Evolutionary conservation across 306 rosid genomes (phyloP).

Genomic region (Cucurbita moschata): DNA sequence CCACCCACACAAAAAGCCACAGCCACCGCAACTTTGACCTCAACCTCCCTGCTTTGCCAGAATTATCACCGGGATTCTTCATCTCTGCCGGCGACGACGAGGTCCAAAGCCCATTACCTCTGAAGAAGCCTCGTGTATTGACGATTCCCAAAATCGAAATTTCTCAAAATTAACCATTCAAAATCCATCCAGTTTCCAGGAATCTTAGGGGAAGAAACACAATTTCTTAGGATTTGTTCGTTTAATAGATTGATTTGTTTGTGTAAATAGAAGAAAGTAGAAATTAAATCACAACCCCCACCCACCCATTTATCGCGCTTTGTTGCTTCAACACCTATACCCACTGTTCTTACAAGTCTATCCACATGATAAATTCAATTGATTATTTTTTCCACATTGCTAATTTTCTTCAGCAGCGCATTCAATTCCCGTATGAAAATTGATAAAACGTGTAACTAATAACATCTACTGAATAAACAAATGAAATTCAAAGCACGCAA

Average conservation of each 20-base stretch:
- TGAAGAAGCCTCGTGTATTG: slow-evolving; percentile 51
- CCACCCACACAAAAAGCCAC: slow-evolving; percentile 41
- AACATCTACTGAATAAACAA: background rate
- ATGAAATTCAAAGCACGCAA: background rate
- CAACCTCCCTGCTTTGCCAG: slow-evolving; percentile 77
- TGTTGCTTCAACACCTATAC: background rate
- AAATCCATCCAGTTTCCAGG: background rate
- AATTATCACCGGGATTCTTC: slow-evolving; percentile 28
- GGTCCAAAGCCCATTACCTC: slow-evolving; percentile 77
- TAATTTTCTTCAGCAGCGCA: background rate
- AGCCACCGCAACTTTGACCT: slow-evolving; percentile 66
- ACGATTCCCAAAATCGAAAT: slow-evolving; percentile 32
- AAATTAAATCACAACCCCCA: background rate
- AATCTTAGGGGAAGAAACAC: background rate
- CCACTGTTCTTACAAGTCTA: background rate
- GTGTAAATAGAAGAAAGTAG: background rate
- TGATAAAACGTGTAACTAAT: background rate
- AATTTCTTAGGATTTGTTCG: background rate
- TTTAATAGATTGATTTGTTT: background rate
- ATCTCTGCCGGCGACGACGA: slow-evolving; percentile 47
- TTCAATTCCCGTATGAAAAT: too few species aligned
- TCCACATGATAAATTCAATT: background rate
- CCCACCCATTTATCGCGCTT: background rate
- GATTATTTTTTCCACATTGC: background rate
- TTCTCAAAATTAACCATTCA: slow-evolving; percentile 4